Percentiles rank a stretch among this genome's conserved stretches.
These are phyloP conservation scores for Mercurialis annua DNA, from an alignment of 345 rosid genomes.

Conservation along the genomic window DNA sequence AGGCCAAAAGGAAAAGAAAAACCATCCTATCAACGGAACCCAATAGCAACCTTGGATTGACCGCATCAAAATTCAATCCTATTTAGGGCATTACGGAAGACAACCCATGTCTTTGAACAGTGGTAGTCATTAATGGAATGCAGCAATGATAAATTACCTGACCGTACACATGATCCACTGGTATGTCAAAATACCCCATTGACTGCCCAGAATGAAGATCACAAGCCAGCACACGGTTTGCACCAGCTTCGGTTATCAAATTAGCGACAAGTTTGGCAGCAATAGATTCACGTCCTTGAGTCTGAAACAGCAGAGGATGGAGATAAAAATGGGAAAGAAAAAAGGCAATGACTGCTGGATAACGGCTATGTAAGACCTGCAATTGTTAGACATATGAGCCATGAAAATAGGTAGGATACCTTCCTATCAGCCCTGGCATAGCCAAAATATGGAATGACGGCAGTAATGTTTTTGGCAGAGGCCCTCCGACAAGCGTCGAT, in stretches of 20 bases:
- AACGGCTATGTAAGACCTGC: neutral
- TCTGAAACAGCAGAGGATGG: constrained; percentile 44
- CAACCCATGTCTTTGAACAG: constrained; percentile 1
- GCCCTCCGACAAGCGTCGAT: constrained; percentile 97
- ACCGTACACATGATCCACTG: constrained; percentile 95
- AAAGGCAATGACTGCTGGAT: neutral
- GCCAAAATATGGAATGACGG: constrained; percentile 96
- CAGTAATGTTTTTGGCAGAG: constrained; percentile 85
- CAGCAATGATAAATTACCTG: constrained; percentile 46
- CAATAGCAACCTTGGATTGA: constrained; percentile 2
- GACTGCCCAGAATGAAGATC: constrained; percentile 99
- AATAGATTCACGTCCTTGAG: constrained; percentile 96
- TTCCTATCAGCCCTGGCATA: constrained; percentile 98
- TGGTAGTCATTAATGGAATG: neutral
- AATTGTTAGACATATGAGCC: neutral
- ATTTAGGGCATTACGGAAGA: neutral
- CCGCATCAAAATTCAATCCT: neutral
- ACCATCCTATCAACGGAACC: neutral
- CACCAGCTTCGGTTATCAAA: constrained; percentile 92
- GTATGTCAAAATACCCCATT: constrained; percentile 97
- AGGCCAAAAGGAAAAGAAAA: neutral
- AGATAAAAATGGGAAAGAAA: neutral
- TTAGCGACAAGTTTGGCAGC: constrained; percentile 97
- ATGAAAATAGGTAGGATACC: constrained; percentile 41
- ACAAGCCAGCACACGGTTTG: constrained; percentile 96